These are phyloP conservation scores for Chamaecyparis obtusa DNA, from an alignment of 75 land plant genomes.

Conservation along the genomic window DNA sequence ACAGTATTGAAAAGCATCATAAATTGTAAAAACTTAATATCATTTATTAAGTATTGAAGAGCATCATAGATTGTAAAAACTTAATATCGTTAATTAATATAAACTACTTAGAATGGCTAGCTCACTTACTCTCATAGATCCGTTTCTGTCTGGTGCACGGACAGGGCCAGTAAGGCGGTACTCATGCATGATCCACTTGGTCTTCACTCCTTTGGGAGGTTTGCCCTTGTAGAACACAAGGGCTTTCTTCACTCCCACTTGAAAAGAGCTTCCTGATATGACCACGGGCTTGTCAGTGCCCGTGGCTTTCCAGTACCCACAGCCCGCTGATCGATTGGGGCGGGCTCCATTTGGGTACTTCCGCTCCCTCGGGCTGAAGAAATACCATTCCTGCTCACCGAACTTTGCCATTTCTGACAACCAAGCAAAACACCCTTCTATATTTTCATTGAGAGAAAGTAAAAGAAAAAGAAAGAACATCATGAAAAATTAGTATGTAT, in stretches of 20 bases:
- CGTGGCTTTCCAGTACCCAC: slow-evolving; percentile 50
- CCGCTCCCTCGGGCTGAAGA: slow-evolving; percentile 24
- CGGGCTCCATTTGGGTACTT: slow-evolving; percentile 36
- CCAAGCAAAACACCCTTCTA: neutral
- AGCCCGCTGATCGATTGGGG: slow-evolving; percentile 27
- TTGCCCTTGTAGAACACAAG: slow-evolving; percentile 24
- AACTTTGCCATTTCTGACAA: slow-evolving; percentile 16
- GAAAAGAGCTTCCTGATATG: neutral
- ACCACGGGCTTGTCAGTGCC: slow-evolving; percentile 29
- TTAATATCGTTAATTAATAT: too few relatives aligned
- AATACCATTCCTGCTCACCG: slow-evolving; percentile 32
- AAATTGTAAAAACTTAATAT: too few relatives aligned
- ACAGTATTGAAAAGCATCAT: too few relatives aligned
- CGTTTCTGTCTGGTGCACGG: neutral
- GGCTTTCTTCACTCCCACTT: slow-evolving; percentile 33
- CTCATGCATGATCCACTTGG: slow-evolving; percentile 42
- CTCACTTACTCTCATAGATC: slow-evolving; percentile 18
- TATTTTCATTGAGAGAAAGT: neutral
- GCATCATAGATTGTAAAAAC: too few relatives aligned
- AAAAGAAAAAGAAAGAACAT: neutral
- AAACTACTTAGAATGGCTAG: too few relatives aligned
- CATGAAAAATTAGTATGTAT: neutral
- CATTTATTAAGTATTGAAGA: too few relatives aligned
- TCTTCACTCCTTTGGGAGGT: slow-evolving; percentile 28
- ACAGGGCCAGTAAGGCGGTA: slow-evolving; percentile 16